A percentile compares a stretch with the other conserved stretches of the same genome.
phyloP scores from a whole-genome alignment of 768 basidiomycete genomes.

The Kwoniella newhampshirensis region DNA sequence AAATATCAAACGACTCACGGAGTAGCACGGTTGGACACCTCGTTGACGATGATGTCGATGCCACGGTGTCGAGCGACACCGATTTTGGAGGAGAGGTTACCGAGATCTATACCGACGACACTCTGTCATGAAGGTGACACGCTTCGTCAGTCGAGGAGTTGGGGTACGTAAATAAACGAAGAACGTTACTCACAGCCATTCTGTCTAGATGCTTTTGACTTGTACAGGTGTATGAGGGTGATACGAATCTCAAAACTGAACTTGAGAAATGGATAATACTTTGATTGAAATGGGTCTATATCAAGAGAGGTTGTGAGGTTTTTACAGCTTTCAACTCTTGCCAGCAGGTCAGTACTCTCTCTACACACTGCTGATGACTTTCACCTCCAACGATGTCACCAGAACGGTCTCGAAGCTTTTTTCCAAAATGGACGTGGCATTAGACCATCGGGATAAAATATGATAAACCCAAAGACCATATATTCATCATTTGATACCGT shows the following conservation, averaged over 20 bases:
- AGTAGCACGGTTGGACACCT: constrained; percentile 93
- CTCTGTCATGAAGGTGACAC: constrained; percentile 28
- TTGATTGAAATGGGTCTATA: no score
- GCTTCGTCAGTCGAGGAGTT: no score
- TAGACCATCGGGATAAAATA: constrained; percentile 7
- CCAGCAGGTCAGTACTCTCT: no score
- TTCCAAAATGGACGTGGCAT: neutral
- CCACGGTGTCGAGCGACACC: constrained; percentile 93
- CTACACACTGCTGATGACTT: no score
- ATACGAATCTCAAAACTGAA: no score
- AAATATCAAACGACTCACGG: constrained; percentile 86
- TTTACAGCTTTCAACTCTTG: no score
- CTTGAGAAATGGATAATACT: no score
- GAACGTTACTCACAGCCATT: constrained; percentile 19
- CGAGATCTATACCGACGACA: constrained; percentile 93
- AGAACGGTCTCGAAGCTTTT: constrained; percentile 11
- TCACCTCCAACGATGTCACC: no score
- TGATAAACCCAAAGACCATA: neutral
- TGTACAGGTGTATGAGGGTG: neutral
- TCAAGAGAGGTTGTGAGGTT: no score
- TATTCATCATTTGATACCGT: constrained; percentile 7
- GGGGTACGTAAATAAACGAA: neutral
- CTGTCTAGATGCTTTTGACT: constrained; percentile 4
- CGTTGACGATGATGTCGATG: constrained; percentile 98
- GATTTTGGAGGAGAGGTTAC: constrained; percentile 87